Conservation (phyloP, 352 stramenopile genomes). For the Pythium monospermum region DNA sequence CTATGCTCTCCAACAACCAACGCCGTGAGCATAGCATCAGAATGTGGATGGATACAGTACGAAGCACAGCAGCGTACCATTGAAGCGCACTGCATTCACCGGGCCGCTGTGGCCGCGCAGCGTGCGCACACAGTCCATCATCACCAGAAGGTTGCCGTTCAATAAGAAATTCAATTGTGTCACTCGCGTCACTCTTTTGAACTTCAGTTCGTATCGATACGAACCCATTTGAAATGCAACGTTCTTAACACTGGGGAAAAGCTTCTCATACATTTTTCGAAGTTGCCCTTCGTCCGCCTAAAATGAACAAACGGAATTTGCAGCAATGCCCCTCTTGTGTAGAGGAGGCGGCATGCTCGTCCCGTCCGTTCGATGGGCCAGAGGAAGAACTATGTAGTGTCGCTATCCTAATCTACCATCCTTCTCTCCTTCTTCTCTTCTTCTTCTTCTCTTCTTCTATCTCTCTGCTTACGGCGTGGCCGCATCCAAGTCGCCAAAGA, state of each 20-base stretch:
- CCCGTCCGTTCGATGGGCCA: no score
- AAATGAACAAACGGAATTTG: no score
- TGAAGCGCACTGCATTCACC: constrained; percentile 79
- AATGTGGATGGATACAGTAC: not conserved
- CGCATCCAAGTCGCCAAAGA: constrained; percentile 38
- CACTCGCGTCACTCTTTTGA: no score
- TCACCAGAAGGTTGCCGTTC: no score
- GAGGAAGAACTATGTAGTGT: constrained; percentile 8
- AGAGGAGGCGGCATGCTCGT: no score
- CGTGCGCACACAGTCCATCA: constrained; percentile 33
- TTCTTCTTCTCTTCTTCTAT: not conserved
- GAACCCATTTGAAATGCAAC: no score
- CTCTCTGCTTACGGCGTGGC: not conserved
- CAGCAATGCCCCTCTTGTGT: no score
- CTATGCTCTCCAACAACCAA: constrained; percentile 17
- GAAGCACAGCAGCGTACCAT: constrained; percentile 31
- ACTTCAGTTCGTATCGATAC: no score
- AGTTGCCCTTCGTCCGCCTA: no score
- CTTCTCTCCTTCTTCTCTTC: constrained; percentile 1
- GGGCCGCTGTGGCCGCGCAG: constrained; percentile 63
- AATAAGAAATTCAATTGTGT: no score
- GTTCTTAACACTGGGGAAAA: no score
- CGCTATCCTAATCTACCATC: not conserved
- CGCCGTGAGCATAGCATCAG: not conserved
- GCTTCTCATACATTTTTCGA: no score